Conservation (phyloP, 129 eudicot species). For the Helianthus annuus region HanXRQr2.0-SUNRISE NC_035445.2:24180213-24180712, state of each 20-base stretch:
- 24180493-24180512: constrained; percentile 28
- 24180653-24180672: constrained; percentile 26
- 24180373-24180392: constrained; percentile 15
- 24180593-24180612: constrained; percentile 40
- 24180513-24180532: neutral
- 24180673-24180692: constrained; percentile 25
- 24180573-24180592: constrained; percentile 24
- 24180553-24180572: constrained; percentile 29
- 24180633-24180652: constrained; percentile 35
- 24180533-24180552: constrained; percentile 35
- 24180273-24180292: too few species aligned
- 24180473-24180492: constrained; percentile 34
- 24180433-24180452: constrained; percentile 27
- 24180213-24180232: too few species aligned
- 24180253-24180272: too few species aligned
- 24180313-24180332: constrained; percentile 25
- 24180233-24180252: too few species aligned
- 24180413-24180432: constrained; percentile 31
- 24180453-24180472: constrained; percentile 33
- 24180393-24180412: constrained; percentile 13
- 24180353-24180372: constrained; percentile 16
- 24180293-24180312: neutral
- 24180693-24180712: constrained; percentile 21
- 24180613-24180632: constrained; percentile 34
- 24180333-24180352: constrained; percentile 1